These are phyloP conservation scores for Mayamaea pseudoterrestris DNA, from an alignment of 108 stramenopile species.

Conservation along the genomic window DNA sequence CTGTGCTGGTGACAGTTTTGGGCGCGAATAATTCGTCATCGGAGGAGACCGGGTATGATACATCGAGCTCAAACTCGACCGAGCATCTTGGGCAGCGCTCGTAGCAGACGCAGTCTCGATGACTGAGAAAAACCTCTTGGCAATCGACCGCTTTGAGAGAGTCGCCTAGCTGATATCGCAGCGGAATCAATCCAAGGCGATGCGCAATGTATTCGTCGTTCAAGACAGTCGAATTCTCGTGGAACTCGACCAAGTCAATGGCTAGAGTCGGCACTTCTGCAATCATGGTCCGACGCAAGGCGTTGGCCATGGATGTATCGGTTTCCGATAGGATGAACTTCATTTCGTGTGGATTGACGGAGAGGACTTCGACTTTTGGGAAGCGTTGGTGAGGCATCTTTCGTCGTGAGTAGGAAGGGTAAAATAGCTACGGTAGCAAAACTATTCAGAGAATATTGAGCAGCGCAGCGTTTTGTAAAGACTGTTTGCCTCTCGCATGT, in stretches of 20 bases:
- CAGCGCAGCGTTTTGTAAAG: no score
- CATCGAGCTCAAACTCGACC: conserved; percentile 82
- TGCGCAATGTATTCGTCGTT: conserved; percentile 98
- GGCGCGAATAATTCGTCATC: conserved; percentile 56
- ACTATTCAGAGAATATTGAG: no score
- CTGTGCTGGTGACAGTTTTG: conserved; percentile 62
- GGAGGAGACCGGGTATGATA: conserved; percentile 43
- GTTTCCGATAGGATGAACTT: conserved; percentile 87
- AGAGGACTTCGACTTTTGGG: conserved; percentile 70
- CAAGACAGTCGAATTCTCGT: conserved; percentile 86
- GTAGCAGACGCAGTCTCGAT: conserved; percentile 78
- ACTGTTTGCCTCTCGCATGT: no score
- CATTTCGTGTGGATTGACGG: conserved; percentile 68
- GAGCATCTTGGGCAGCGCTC: conserved; percentile 73
- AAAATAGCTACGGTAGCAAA: no score
- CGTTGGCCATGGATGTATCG: conserved; percentile 91
- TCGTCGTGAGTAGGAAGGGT: no score
- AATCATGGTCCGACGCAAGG: conserved; percentile 93
- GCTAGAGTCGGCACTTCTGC: conserved; percentile 93
- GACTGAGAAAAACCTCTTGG: conserved; percentile 51
- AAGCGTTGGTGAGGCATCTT: conserved; percentile 84
- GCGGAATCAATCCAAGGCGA: conserved; percentile 91
- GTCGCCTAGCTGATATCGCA: conserved; percentile 54
- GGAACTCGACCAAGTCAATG: conserved; percentile 92
- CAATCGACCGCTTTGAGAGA: conserved; percentile 59